Percentiles rank a stretch among this genome's conserved stretches.
These are phyloP conservation scores for Entomortierella beljakovae DNA, from an alignment of 192 early-diverging fungal genomes.

Conservation along the genomic window DNA sequence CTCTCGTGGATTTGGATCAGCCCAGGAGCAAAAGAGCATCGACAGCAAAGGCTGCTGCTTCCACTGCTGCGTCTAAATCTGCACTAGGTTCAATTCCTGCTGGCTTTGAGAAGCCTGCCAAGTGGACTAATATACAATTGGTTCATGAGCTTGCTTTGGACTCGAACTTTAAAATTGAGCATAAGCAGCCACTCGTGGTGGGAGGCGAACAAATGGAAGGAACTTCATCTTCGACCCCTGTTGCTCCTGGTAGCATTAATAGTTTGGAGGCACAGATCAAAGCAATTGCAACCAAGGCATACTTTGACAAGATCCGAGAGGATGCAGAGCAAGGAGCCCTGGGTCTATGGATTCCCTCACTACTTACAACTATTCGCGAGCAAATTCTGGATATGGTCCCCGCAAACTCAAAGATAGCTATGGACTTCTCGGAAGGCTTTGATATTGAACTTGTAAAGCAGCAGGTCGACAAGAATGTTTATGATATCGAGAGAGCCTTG, in stretches of 20 bases:
- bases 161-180: constrained; percentile 74
- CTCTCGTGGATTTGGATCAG: neutral
- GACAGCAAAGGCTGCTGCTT: neutral
- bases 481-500: constrained; percentile 64
- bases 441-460: constrained; percentile 78
- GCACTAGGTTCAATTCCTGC: neutral
- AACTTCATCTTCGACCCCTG: neutral
- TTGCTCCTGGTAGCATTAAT: neutral
- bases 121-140: constrained; percentile 72
- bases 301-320: constrained; percentile 74
- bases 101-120: constrained; percentile 1
- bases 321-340: constrained; percentile 65
- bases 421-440: constrained; percentile 71
- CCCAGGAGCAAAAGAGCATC: constrained; percentile 12
- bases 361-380: constrained; percentile 52
- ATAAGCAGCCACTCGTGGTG: neutral
- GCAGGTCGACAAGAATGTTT: constrained; percentile 66
- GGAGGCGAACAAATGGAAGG: neutral
- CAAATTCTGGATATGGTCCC: constrained; percentile 75
- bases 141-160: constrained; percentile 84
- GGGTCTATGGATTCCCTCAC: constrained; percentile 57
- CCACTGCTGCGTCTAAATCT: neutral
- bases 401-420: constrained; percentile 61
- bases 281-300: constrained; percentile 73
- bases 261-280: constrained; percentile 68